Evolutionary conservation across 352 stramenopile genomes (phyloP).

Genomic region (Phytopythium ostracodes): DNA sequence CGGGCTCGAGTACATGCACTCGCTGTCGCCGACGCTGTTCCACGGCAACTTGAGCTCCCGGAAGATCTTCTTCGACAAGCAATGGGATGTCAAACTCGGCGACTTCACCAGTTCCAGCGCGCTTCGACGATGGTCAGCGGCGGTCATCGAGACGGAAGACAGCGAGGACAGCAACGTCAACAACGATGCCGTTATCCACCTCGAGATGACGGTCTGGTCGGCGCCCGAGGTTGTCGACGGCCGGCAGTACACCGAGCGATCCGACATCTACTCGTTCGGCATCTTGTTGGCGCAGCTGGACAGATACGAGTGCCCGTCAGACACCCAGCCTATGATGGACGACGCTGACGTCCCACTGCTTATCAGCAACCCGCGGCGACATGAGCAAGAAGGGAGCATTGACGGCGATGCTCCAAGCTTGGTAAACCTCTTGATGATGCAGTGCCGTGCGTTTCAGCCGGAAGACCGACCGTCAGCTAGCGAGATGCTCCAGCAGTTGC

Average conservation of each 20-base stretch:
- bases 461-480: constrained; percentile 34
- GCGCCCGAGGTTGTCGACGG: constrained; percentile 38
- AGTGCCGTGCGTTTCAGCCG: constrained; percentile 40
- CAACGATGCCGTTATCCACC: constrained; percentile 23
- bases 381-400: constrained; percentile 8
- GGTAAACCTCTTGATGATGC: constrained; percentile 32
- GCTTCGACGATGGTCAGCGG: constrained; percentile 30
- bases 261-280: constrained; percentile 44
- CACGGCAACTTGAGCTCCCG: constrained; percentile 43
- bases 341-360: constrained; percentile 39
- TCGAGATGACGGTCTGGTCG: constrained; percentile 50
- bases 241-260: constrained; percentile 39
- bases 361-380: constrained; percentile 15
- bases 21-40: constrained; percentile 28
- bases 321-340: constrained; percentile 28
- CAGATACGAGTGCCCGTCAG: constrained; percentile 34
- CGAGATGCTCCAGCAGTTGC: constrained; percentile 27
- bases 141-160: constrained; percentile 14
- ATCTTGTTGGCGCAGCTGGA: constrained; percentile 33
- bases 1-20: constrained; percentile 45
- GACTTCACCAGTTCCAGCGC: constrained; percentile 42
- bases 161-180: constrained; percentile 9
- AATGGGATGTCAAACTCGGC: constrained; percentile 39
- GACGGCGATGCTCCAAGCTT: constrained; percentile 22
- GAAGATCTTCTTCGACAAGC: constrained; percentile 34